These are phyloP conservation scores for Nakazawaea wyomingensis DNA, from an alignment of 805 yeast genomes.

Conservation along the genomic window DNA sequence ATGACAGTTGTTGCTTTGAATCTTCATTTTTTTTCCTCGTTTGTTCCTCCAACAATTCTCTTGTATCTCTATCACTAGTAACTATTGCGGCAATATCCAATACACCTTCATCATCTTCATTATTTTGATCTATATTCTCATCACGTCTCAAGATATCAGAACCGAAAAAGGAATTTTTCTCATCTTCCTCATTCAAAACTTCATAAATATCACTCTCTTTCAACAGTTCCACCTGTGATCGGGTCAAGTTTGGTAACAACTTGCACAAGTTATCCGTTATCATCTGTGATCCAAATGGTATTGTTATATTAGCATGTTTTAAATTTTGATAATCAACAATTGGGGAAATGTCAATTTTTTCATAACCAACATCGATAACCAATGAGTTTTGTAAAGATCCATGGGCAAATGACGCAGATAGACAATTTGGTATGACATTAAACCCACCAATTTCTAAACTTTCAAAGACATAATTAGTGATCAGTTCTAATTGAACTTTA, in stretches of 20 bases:
- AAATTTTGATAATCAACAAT: conserved; percentile 68
- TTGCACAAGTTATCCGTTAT: conserved; percentile 52
- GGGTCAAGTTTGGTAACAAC: conserved; percentile 53
- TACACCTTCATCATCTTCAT: conserved; percentile 58
- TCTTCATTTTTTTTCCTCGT: no score
- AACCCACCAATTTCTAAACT: conserved; percentile 66
- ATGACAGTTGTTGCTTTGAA: no score
- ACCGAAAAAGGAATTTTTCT: conserved; percentile 57
- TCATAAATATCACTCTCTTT: conserved; percentile 76
- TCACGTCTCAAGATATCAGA: conserved; percentile 35
- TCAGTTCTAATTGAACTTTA: conserved; percentile 55
- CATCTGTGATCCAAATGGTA: conserved; percentile 53
- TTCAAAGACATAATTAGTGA: conserved; percentile 76
- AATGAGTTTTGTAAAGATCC: conserved; percentile 59
- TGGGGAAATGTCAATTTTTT: conserved; percentile 73
- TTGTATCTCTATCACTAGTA: conserved; percentile 61
- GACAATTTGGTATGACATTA: conserved; percentile 58
- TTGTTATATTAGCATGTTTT: conserved; percentile 36
- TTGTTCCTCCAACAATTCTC: conserved; percentile 33
- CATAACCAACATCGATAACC: conserved; percentile 76
- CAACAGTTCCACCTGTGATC: conserved; percentile 62
- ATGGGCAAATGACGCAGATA: conserved; percentile 71
- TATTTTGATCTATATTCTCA: conserved; percentile 20
- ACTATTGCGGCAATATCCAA: conserved; percentile 89
- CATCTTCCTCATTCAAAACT: conserved; percentile 65